A percentile compares a stretch with the other conserved stretches of the same genome.
Evolutionary conservation across 257 asterid genomes (phyloP).

Genomic region (Lycium ferocissimum): DNA sequence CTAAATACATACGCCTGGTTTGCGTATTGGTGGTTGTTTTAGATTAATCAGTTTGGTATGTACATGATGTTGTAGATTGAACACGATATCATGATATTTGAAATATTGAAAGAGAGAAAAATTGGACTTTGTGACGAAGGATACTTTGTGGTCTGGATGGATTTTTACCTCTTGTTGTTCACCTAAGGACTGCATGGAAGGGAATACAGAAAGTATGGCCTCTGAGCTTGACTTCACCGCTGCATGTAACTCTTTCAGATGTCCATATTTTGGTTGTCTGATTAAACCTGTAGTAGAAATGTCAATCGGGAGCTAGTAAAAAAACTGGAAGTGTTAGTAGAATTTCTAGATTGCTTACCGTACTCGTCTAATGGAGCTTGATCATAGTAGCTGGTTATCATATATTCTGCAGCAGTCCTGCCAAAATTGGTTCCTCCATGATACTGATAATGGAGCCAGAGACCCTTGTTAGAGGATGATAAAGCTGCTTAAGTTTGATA

Average conservation of each 20-base stretch:
- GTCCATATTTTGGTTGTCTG: constrained; percentile 90
- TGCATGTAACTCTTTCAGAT: constrained; percentile 73
- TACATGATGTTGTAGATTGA: not conserved
- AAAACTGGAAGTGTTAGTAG: not conserved
- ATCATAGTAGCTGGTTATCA: constrained; percentile 70
- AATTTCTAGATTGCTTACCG: constrained; percentile 47
- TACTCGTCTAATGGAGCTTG: constrained; percentile 91
- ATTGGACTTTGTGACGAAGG: not conserved
- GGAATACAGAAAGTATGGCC: constrained; percentile 60
- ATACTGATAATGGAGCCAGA: constrained; percentile 47
- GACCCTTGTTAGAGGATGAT: constrained; percentile 9
- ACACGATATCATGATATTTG: constrained; percentile 20
- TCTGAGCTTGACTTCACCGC: constrained; percentile 62
- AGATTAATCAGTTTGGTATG: not conserved
- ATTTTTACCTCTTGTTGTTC: constrained; percentile 65
- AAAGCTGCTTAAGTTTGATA: constrained; percentile 8
- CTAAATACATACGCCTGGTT: constrained; percentile 65
- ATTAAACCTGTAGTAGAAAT: constrained; percentile 57
- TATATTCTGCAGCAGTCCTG: constrained; percentile 57
- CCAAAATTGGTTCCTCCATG: constrained; percentile 97
- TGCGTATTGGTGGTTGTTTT: not conserved
- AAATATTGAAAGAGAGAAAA: not conserved
- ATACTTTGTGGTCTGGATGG: not conserved
- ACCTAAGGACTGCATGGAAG: constrained; percentile 52
- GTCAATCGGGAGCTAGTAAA: not conserved